Evolutionary conservation across 78 protist genomes (phyloP).

Genomic region (Polysphondylium violaceum): DNA sequence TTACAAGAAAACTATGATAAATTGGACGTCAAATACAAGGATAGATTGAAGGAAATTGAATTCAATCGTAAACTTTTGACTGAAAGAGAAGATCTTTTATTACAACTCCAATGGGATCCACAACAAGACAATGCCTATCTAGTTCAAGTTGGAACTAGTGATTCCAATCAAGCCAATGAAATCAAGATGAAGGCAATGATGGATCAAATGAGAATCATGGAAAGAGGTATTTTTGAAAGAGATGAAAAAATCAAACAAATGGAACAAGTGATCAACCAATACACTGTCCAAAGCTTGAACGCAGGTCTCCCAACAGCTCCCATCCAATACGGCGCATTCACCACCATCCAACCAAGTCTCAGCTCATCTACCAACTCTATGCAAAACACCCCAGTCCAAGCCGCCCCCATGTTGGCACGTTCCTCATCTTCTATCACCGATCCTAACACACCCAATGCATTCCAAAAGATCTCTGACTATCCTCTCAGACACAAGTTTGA

Average conservation of each 20-base stretch:
- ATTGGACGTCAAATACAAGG: background rate
- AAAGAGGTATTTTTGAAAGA: conserved; percentile 61
- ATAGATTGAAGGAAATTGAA: conserved; percentile 34
- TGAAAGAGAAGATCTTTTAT: conserved; percentile 62
- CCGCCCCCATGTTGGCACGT: background rate
- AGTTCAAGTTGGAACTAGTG: conserved; percentile 28
- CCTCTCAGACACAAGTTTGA: conserved; percentile 2
- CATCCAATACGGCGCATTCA: background rate
- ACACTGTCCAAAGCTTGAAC: conserved; percentile 15
- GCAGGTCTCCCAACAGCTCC: conserved; percentile 13
- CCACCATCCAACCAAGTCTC: conserved; percentile 15
- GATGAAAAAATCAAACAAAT: conserved; percentile 55
- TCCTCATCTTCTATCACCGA: background rate
- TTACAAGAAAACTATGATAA: conserved; percentile 13
- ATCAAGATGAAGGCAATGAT: conserved; percentile 33
- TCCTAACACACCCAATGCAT: background rate
- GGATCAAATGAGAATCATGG: conserved; percentile 77
- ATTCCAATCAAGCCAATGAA: conserved; percentile 20
- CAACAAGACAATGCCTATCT: conserved; percentile 48
- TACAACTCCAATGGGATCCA: conserved; percentile 76
- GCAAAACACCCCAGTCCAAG: background rate
- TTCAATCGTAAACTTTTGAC: conserved; percentile 55
- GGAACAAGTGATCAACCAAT: conserved; percentile 29
- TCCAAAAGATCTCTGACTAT: conserved; percentile 29
- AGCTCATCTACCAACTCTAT: background rate